Evolutionary conservation across 805 yeast species (phyloP), one percentile per base, ranked within the genome.

Genomic region (Nakazawaea pomicola): DNA sequence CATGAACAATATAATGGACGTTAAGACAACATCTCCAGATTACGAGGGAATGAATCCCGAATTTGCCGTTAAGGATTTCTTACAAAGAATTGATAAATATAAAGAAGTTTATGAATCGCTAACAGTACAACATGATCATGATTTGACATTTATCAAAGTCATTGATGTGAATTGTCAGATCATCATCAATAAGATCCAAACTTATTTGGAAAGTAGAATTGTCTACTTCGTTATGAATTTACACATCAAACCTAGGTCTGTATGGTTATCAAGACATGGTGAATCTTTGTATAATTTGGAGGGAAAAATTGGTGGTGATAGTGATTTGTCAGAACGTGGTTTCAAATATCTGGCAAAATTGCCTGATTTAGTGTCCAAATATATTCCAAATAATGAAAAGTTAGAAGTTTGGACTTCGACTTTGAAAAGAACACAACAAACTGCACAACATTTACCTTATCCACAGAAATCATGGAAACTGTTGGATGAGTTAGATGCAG

Each of bases 391-490:
- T 36, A 72, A 72, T 42, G 78, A 74, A 29, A 70, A 81, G 44
- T 68, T 91, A 52, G 88, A 95, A 4, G 93, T 91, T 33, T 91
- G 99, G 98, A 91, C 97, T 1, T 87, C 96, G 2, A 91, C 97
- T 0, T 70, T 91, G 50, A 78, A 72, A 48, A 72, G 99, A 62
- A 91, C 99, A 6, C 93, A 87, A 61, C 95, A 91, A 59, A 91
- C 98, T 1, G 91, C 96, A 1, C 77, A 83, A 45, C 73, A 70
- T 57, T 69, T 91, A 52, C 88, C 93, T 1, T 87, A 84, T 60
- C 79, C 82, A 45, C 82, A 89, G 58, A 69, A 89, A 49, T 83
- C 82, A 48, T 91, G 99, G 99, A 93, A 93, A 61, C 98, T 98
- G 0, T 68, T 91, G 51, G 98, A 91, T 60, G 99, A 91, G 64